These are phyloP conservation scores for Ramularia endophylla DNA, from an alignment of 2,329 filamentous ascomycete genomes.

Conservation along the genomic window DNA sequence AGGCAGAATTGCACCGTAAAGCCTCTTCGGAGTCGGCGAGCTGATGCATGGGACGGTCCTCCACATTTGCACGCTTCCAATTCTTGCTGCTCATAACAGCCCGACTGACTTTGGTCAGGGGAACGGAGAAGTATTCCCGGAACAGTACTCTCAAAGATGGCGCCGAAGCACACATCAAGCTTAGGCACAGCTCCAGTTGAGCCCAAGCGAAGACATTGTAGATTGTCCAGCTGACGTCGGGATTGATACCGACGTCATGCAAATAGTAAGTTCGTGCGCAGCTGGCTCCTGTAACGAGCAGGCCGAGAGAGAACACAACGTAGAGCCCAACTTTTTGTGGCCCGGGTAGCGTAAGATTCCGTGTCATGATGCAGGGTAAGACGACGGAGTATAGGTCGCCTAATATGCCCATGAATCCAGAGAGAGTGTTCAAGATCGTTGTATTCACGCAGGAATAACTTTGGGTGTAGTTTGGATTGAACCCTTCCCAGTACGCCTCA, in stretches of 20 bases:
- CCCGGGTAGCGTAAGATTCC: slow-evolving; percentile 38
- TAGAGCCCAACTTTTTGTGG: slow-evolving; percentile 41
- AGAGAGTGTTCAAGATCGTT: slow-evolving; percentile 33
- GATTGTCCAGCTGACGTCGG: slow-evolving; percentile 37
- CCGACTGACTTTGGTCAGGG: slow-evolving; percentile 11
- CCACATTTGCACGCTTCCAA: not conserved
- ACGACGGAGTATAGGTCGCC: slow-evolving; percentile 38
- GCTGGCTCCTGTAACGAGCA: slow-evolving; percentile 29
- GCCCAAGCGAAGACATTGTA: slow-evolving; percentile 38
- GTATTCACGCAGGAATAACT: slow-evolving; percentile 35
- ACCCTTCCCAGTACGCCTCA: slow-evolving; percentile 37
- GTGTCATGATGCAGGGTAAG: slow-evolving; percentile 40
- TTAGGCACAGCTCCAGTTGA: slow-evolving; percentile 36
- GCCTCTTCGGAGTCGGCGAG: not conserved
- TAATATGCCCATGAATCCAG: slow-evolving; percentile 34
- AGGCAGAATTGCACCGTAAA: too few species aligned
- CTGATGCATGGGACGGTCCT: not conserved
- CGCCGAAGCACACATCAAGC: slow-evolving; percentile 38
- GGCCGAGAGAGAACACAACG: slow-evolving; percentile 32
- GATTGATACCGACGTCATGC: not conserved
- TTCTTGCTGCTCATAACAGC: not conserved
- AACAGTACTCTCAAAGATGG: slow-evolving; percentile 42
- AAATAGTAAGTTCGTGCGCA: slow-evolving; percentile 33
- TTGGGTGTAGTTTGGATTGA: slow-evolving; percentile 31
- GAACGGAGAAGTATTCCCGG: slow-evolving; percentile 32